Conservation (phyloP, 2,329 filamentous ascomycete species). For the Colletotrichum noveboracense region DNA sequence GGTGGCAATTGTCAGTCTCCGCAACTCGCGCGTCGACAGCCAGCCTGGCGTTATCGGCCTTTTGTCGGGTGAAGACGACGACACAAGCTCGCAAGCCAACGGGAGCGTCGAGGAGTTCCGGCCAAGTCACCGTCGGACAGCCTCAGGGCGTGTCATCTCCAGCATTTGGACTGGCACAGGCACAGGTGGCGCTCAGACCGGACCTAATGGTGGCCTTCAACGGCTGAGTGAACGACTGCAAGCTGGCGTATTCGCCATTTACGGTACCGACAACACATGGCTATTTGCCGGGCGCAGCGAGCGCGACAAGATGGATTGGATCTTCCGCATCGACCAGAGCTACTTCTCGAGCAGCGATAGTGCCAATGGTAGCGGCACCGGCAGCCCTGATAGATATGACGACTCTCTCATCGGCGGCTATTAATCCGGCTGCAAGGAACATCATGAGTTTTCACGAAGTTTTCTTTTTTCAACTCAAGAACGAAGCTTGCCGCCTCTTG, state of each 20-base stretch:
- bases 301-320: constrained; percentile 96
- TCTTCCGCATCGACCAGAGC: constrained; percentile 90
- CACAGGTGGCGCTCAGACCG: constrained; percentile 32
- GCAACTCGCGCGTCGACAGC: constrained; percentile 90
- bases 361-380: constrained; percentile 39
- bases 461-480: neutral
- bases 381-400: constrained; percentile 34
- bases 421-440: neutral
- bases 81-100: constrained; percentile 31
- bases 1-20: constrained; percentile 85
- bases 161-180: constrained; percentile 58
- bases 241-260: constrained; percentile 88
- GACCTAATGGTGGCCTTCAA: constrained; percentile 46
- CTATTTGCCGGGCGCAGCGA: constrained; percentile 90
- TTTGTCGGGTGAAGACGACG: constrained; percentile 58
- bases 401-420: constrained; percentile 19
- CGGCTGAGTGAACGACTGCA: constrained; percentile 64
- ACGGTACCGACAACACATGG: constrained; percentile 93
- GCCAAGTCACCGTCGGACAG: constrained; percentile 53
- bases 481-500: neutral
- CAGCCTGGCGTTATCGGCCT: constrained; percentile 86
- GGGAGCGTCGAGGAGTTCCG: constrained; percentile 43
- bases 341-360: constrained; percentile 57
- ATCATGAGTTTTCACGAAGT: neutral
- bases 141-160: constrained; percentile 58